These are phyloP conservation scores for Ustulina deusta DNA, from an alignment of 2,329 filamentous ascomycete species.

Conservation along the genomic window DNA sequence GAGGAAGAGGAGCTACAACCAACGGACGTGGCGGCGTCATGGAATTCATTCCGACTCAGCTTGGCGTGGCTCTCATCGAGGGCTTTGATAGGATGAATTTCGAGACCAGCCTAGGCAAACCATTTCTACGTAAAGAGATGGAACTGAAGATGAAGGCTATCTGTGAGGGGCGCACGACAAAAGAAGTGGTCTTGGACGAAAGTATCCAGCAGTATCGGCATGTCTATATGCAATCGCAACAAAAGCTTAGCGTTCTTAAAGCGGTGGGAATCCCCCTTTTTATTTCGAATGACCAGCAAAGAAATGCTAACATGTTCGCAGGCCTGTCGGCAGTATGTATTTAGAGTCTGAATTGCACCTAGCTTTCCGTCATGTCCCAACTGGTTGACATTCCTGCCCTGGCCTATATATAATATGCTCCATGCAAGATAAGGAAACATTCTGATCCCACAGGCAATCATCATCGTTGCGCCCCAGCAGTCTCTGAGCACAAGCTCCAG, in stretches of 20 bases:
- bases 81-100: slow-evolving; percentile 96
- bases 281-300: slow-evolving; percentile 8
- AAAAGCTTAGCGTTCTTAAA: slow-evolving; percentile 76
- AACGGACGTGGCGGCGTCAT: slow-evolving; percentile 69
- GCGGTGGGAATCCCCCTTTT: slow-evolving; percentile 59
- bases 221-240: slow-evolving; percentile 85
- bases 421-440: slow-evolving; percentile 15
- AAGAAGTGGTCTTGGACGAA: slow-evolving; percentile 80
- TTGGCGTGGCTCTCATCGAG: slow-evolving; percentile 91
- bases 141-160: slow-evolving; percentile 97
- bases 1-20: slow-evolving; percentile 51
- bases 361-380: slow-evolving; percentile 1
- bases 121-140: slow-evolving; percentile 97
- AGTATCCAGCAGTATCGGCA: slow-evolving; percentile 88
- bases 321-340: slow-evolving; percentile 69
- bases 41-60: slow-evolving; percentile 91
- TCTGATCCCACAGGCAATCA: not conserved
- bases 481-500: slow-evolving; percentile 7
- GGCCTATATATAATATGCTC: slow-evolving; percentile 8
- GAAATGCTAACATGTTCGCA: slow-evolving; percentile 46
- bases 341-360: slow-evolving; percentile 46
- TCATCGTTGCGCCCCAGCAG: slow-evolving; percentile 2
- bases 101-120: slow-evolving; percentile 92
- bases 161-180: slow-evolving; percentile 85
- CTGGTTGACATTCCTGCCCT: not conserved